Conservation (phyloP, 2,329 filamentous ascomycete species). For the Alternaria sp. region DNA sequence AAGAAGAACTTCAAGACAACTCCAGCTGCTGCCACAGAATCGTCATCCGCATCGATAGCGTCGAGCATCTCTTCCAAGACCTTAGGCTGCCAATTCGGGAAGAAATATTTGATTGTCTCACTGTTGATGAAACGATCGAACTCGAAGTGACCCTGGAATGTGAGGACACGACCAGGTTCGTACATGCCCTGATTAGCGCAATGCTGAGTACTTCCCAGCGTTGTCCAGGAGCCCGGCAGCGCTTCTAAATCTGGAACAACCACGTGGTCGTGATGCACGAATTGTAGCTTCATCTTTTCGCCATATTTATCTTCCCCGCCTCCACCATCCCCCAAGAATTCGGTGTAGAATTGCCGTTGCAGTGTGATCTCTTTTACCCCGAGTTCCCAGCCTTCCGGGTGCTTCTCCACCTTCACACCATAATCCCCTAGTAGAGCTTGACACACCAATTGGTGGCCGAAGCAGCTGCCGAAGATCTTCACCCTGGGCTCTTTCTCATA, state of each 20-base stretch:
- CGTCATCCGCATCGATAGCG: slow-evolving; percentile 33
- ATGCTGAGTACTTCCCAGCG: slow-evolving; percentile 34
- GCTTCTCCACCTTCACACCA: slow-evolving; percentile 34
- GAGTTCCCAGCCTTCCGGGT: slow-evolving; percentile 36
- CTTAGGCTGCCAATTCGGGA: slow-evolving; percentile 30
- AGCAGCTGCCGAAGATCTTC: slow-evolving; percentile 54
- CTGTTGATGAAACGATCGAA: slow-evolving; percentile 52
- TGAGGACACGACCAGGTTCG: slow-evolving; percentile 48
- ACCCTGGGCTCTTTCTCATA: slow-evolving; percentile 40
- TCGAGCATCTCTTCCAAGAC: slow-evolving; percentile 26
- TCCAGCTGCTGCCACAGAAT: slow-evolving; percentile 36
- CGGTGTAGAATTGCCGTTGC: slow-evolving; percentile 22
- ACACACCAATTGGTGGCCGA: slow-evolving; percentile 53
- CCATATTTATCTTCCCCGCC: no score
- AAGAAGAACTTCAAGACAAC: slow-evolving; percentile 46
- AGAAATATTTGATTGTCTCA: slow-evolving; percentile 49
- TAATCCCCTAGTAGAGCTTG: slow-evolving; percentile 44
- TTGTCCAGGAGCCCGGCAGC: slow-evolving; percentile 28
- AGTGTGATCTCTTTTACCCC: slow-evolving; percentile 33
- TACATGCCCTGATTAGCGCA: slow-evolving; percentile 52
- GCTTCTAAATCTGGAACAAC: slow-evolving; percentile 18
- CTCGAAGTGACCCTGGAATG: slow-evolving; percentile 54
- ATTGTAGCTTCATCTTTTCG: slow-evolving; percentile 27
- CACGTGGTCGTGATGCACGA: slow-evolving; percentile 49
- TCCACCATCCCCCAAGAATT: no score